Evolutionary conservation across 106 monocot species (phyloP).

Genomic region (Posidonia australis): DNA sequence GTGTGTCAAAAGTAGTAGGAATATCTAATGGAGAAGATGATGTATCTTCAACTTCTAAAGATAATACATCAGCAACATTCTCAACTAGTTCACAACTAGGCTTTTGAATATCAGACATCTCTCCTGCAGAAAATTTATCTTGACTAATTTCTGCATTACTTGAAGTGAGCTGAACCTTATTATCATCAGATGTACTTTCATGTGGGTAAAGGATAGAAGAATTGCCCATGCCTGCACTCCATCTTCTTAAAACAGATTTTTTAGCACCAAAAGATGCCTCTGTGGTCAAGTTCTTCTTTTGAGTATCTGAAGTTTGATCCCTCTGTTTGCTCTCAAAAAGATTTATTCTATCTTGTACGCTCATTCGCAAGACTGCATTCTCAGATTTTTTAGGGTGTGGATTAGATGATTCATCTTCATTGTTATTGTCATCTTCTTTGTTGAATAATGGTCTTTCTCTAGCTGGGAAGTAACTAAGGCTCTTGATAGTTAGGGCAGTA

Average conservation of each 20-base stretch:
- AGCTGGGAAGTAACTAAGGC: conserved; percentile 59
- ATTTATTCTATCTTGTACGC: conserved; percentile 94
- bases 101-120: conserved; percentile 3
- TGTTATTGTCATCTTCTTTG: conserved; percentile 36
- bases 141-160: conserved; percentile 1
- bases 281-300: conserved; percentile 23
- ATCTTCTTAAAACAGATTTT: conserved; percentile 90
- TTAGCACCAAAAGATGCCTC: conserved; percentile 32
- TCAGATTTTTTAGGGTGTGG: conserved; percentile 54
- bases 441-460: conserved; percentile 46
- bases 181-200: conserved; percentile 24
- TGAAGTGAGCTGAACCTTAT: conserved; percentile 11
- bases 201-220: conserved; percentile 22
- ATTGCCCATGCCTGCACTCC: conserved; percentile 86
- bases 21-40: conserved; percentile 6
- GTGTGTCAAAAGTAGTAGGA: conserved; percentile 12
- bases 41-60: conserved; percentile 21
- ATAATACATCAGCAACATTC: conserved; percentile 1
- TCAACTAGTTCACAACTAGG: conserved; percentile 8
- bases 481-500: conserved; percentile 73
- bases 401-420: conserved; percentile 37
- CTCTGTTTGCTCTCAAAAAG: conserved; percentile 89
- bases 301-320: conserved; percentile 45
- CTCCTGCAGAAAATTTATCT: conserved; percentile 5
- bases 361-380: conserved; percentile 63